Base-by-base conservation (phyloP, 805 yeast species). In the Teunomyces stri region DNA sequence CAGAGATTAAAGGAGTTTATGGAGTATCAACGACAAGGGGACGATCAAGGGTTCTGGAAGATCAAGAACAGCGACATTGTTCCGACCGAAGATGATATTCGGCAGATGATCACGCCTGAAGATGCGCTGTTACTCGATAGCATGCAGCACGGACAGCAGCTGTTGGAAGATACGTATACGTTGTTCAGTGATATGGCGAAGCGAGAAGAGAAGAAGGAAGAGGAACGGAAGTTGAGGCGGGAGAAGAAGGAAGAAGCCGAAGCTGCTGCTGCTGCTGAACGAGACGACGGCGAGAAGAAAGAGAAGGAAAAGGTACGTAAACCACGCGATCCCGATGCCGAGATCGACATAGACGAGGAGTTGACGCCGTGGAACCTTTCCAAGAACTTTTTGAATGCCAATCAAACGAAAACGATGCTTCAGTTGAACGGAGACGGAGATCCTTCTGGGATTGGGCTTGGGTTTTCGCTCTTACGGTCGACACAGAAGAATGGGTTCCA, bases 371-470 rank as follows among this genome's bases (percentile, higher is more conserved):
- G 99, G 99, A 91, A 89, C 63, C 75, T 85, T n/a, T 84, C 97
- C 0, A 78, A 89, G 51, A 94, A 94, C 65, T 94, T 94, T 60
- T 82, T 91, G 46, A 88, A 84, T 63, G 94, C 98, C 2, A 90
- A 96, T 20, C 98, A 91, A 62, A 96, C 97, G 46, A 91, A 95
- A 59, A 95, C 97, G 0, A 94, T 94, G 97, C 75, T 94, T 37
- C 97, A 90, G 60, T 79, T 94, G 21, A 89, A 89, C 61, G 97
- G 97, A 11, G 91, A 85, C 45, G 98, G 98, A 42, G 98, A 94
- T 64, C 96, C 96, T 1, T 83, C 96, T 0, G 96, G 96, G 20
- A 81, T 87, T 52, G 94, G 96, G 2, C 87, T 89, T 53, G 96
- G 92, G 0, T 87, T 87, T 54, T 89, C 96, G 7, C 87, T 92